These are phyloP conservation scores for Taphrina flavorubra DNA, from an alignment of 1,139 yeast species.

Conservation along the genomic window DNA sequence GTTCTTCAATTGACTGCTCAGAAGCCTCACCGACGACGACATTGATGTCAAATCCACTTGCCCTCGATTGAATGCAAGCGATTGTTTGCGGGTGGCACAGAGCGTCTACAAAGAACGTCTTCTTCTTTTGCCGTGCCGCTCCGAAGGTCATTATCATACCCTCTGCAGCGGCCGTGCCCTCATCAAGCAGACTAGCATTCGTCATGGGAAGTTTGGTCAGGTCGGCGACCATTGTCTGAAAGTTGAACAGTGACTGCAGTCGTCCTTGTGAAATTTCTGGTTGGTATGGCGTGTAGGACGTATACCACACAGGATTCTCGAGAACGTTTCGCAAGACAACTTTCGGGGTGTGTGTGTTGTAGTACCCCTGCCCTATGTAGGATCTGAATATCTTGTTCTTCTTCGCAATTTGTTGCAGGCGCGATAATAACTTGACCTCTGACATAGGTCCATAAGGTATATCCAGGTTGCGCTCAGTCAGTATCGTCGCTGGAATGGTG, in stretches of 20 bases:
- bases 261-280: constrained; percentile 98
- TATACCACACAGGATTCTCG: constrained; percentile 97
- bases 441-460: constrained; percentile 76
- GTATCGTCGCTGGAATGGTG: constrained; percentile 79
- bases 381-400: constrained; percentile 74
- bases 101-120: constrained; percentile 71
- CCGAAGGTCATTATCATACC: constrained; percentile 88
- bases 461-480: constrained; percentile 67
- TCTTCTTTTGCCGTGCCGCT: constrained; percentile 55
- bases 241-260: constrained; percentile 83
- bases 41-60: constrained; percentile 72
- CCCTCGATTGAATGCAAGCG: constrained; percentile 77
- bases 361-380: constrained; percentile 92
- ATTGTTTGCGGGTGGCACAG: constrained; percentile 85
- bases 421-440: constrained; percentile 78
- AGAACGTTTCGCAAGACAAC: constrained; percentile 90
- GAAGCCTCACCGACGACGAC: constrained; percentile 64
- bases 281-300: constrained; percentile 97
- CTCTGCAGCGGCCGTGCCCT: constrained; percentile 98
- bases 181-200: constrained; percentile 91
- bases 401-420: constrained; percentile 69
- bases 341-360: constrained; percentile 86
- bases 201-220: constrained; percentile 92
- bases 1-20: constrained; percentile 55
- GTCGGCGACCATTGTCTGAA: constrained; percentile 85